phyloP scores from a whole-genome alignment of 192 early-diverging fungal species.

The Hyaloraphidium curvatum region DNA sequence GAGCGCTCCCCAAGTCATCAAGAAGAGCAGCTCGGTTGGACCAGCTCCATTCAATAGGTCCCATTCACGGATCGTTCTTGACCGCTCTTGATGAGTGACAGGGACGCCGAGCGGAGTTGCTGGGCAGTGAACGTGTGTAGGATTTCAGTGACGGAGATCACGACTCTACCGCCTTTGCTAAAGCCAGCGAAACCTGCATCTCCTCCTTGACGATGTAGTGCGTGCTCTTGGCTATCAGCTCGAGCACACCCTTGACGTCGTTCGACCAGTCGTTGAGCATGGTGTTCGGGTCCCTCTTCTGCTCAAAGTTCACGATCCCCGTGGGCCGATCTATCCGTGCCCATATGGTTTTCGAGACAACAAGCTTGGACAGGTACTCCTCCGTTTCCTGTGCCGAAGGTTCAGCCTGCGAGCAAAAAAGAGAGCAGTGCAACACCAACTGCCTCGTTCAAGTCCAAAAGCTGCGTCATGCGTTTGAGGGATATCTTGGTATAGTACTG shows the following conservation, averaged over 20 bases:
- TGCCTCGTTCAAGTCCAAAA: conserved; percentile 63
- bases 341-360: conserved; percentile 87
- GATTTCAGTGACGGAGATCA: too few species aligned
- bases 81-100: too few species aligned
- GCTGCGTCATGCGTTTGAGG: conserved; percentile 63
- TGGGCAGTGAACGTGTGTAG: too few species aligned
- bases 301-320: conserved; percentile 72
- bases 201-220: conserved; percentile 80
- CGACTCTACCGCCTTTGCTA: too few species aligned
- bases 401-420: background rate
- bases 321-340: conserved; percentile 86
- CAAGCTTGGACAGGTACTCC: conserved; percentile 77
- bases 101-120: too few species aligned
- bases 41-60: too few species aligned
- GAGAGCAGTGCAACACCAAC: conserved; percentile 15
- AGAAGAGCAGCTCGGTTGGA: too few species aligned
- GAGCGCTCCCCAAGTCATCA: too few species aligned
- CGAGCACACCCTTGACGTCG: conserved; percentile 70
- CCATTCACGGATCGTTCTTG: too few species aligned
- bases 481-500: conserved; percentile 87
- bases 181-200: too few species aligned
- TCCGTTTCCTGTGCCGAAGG: conserved; percentile 51
- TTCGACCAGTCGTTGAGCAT: conserved; percentile 85
- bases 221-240: conserved; percentile 87
- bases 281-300: conserved; percentile 66